These are phyloP conservation scores for Athelia psychrophila DNA, from an alignment of 1,284 basidiomycete genomes.

Conservation along the genomic window DNA sequence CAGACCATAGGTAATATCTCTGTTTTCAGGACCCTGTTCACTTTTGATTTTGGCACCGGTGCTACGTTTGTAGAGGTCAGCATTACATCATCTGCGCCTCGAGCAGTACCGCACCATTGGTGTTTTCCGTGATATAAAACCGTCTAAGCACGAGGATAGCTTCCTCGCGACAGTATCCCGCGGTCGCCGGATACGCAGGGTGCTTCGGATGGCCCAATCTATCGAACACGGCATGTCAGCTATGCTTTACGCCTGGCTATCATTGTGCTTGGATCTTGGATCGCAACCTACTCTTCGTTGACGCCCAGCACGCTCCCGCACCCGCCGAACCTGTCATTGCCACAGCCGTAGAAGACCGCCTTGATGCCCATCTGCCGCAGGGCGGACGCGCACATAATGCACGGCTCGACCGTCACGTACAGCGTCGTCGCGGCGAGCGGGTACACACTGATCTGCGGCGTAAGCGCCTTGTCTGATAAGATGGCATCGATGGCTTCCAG, in stretches of 20 bases:
- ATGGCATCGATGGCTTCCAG: conserved; percentile 96
- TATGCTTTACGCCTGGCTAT: too few species aligned
- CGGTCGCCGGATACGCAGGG: conserved; percentile 73
- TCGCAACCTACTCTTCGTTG: conserved; percentile 38
- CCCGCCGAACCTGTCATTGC: conserved; percentile 96
- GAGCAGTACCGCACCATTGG: conserved; percentile 63
- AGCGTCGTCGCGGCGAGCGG: conserved; percentile 82
- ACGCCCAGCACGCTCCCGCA: conserved; percentile 94
- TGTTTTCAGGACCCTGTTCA: conserved; percentile 72
- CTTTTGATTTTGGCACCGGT: conserved; percentile 73
- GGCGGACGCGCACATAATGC: conserved; percentile 98
- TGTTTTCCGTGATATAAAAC: conserved; percentile 96
- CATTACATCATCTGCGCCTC: conserved; percentile 7
- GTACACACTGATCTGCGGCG: conserved; percentile 46
- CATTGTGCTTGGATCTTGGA: conserved; percentile 7
- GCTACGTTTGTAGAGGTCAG: conserved; percentile 40
- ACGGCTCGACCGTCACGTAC: conserved; percentile 99
- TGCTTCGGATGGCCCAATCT: conserved; percentile 70
- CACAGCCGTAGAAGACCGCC: conserved; percentile 91
- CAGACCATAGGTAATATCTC: conserved; percentile 38
- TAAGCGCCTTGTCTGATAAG: conserved; percentile 59
- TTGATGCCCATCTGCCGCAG: conserved; percentile 92
- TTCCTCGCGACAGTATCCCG: conserved; percentile 88
- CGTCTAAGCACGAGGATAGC: conserved; percentile 93
- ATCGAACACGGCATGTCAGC: not conserved